phyloP scores from a whole-genome alignment of 768 basidiomycete species.

The Podaxis pistillaris region DNA sequence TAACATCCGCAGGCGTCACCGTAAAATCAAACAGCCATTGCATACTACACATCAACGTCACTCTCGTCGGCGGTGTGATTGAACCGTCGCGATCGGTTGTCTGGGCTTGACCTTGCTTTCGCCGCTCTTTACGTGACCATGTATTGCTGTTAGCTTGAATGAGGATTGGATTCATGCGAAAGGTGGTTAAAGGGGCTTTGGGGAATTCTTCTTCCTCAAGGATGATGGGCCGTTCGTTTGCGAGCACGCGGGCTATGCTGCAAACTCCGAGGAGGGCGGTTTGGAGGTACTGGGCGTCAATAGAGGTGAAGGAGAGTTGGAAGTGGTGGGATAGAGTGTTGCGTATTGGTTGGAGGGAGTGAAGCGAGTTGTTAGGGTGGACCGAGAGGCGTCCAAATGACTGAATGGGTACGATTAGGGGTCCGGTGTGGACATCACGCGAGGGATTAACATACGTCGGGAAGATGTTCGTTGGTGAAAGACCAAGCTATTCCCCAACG shows the following conservation, averaged over 20 bases:
- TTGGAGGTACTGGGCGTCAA: constrained; percentile 3
- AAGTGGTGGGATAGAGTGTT: constrained; percentile 52
- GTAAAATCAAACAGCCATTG: constrained; percentile 13
- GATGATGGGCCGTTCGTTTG: constrained; percentile 5
- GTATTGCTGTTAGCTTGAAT: constrained; percentile 26
- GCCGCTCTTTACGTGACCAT: constrained; percentile 69
- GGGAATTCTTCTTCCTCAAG: constrained; percentile 8
- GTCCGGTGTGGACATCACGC: background rate
- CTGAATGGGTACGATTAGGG: background rate
- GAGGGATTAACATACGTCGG: constrained; percentile 61
- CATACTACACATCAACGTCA: constrained; percentile 30
- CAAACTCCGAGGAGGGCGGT: background rate
- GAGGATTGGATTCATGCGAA: constrained; percentile 14
- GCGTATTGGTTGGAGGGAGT: constrained; percentile 52
- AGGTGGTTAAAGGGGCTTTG: background rate
- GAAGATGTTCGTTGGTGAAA: constrained; percentile 56
- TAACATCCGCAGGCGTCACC: background rate
- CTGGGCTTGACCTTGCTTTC: constrained; percentile 35
- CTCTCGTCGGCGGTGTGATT: constrained; percentile 50
- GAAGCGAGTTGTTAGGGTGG: constrained; percentile 38
- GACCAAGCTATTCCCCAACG: constrained; percentile 97
- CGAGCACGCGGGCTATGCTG: background rate
- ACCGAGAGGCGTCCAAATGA: constrained; percentile 31
- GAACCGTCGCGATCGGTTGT: constrained; percentile 32
- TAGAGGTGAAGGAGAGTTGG: constrained; percentile 13